phyloP scores from a whole-genome alignment of 1,284 basidiomycete genomes.

The Inonotus obliquus region DNA sequence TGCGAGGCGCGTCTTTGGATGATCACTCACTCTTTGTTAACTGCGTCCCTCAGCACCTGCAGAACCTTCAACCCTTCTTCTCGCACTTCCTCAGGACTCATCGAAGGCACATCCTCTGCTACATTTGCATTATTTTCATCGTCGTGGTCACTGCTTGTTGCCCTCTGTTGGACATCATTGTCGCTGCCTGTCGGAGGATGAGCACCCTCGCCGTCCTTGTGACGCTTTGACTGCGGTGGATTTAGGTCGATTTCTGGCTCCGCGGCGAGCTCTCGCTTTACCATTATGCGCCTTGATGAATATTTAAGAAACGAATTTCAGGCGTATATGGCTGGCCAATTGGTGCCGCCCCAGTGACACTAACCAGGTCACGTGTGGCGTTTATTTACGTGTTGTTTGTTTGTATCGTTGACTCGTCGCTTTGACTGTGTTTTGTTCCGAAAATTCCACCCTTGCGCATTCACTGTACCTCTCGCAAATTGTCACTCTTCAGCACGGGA shows the following conservation, averaged over 20 bases:
- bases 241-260: conserved; percentile 47
- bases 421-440: too few relatives aligned
- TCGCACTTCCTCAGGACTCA: conserved; percentile 41
- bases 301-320: neutral
- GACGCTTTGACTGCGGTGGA: conserved; percentile 64
- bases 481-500: too few relatives aligned
- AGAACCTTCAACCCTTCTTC: conserved; percentile 64
- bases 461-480: too few relatives aligned
- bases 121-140: conserved; percentile 23
- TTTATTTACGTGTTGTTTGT: conserved; percentile 11
- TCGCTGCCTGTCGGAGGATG: conserved; percentile 21
- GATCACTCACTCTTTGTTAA: conserved; percentile 76
- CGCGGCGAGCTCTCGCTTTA: conserved; percentile 60
- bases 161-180: conserved; percentile 16
- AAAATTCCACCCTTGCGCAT: neutral
- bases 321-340: neutral
- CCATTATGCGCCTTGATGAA: conserved; percentile 36
- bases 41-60: conserved; percentile 72
- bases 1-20: conserved; percentile 30
- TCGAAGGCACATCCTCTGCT: conserved; percentile 26
- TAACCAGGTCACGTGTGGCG: neutral
- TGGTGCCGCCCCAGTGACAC: neutral
- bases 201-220: conserved; percentile 42
- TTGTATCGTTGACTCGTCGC: neutral
- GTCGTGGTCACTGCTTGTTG: conserved; percentile 15